Conservation (phyloP, 2,329 filamentous ascomycete species). For the Claviceps fusiformis region DNA sequence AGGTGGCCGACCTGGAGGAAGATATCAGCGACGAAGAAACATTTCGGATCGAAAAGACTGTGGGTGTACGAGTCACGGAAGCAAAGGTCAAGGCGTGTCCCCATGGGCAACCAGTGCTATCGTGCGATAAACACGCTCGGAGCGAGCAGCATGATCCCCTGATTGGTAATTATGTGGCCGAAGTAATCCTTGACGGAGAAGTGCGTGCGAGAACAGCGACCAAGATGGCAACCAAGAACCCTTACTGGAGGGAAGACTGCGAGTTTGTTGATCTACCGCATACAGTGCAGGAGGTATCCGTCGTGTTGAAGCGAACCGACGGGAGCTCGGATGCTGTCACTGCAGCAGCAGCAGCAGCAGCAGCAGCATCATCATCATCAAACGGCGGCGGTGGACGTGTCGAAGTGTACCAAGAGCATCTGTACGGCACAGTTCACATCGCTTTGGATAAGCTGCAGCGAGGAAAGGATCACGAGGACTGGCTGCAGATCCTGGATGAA, state of each 20-base stretch:
- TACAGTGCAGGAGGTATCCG: constrained; percentile 51
- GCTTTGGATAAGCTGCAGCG: constrained; percentile 65
- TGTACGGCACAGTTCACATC: constrained; percentile 67
- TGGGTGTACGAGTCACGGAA: constrained; percentile 45
- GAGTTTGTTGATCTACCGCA: constrained; percentile 63
- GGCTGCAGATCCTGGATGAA: constrained; percentile 71
- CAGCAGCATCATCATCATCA: constrained; percentile 19
- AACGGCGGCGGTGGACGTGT: background rate
- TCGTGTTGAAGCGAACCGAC: constrained; percentile 57
- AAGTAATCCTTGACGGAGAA: constrained; percentile 69
- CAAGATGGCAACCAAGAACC: constrained; percentile 56
- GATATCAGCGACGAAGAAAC: constrained; percentile 31
- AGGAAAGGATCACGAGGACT: constrained; percentile 70
- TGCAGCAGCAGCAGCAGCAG: constrained; percentile 14
- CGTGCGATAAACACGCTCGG: constrained; percentile 11
- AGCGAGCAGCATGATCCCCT: constrained; percentile 27
- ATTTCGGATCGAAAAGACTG: constrained; percentile 49
- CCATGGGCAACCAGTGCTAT: constrained; percentile 10
- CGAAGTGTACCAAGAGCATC: constrained; percentile 25
- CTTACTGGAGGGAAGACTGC: constrained; percentile 73
- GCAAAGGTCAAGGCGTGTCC: constrained; percentile 40
- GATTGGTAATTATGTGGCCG: constrained; percentile 61
- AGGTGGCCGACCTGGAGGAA: constrained; percentile 23
- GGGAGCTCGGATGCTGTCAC: constrained; percentile 31
- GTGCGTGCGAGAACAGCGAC: constrained; percentile 62